Evolutionary conservation across 345 rosid genomes (phyloP), one percentile per base, ranked within the genome.

Genomic region (Melaleuca quinquenervia): DNA sequence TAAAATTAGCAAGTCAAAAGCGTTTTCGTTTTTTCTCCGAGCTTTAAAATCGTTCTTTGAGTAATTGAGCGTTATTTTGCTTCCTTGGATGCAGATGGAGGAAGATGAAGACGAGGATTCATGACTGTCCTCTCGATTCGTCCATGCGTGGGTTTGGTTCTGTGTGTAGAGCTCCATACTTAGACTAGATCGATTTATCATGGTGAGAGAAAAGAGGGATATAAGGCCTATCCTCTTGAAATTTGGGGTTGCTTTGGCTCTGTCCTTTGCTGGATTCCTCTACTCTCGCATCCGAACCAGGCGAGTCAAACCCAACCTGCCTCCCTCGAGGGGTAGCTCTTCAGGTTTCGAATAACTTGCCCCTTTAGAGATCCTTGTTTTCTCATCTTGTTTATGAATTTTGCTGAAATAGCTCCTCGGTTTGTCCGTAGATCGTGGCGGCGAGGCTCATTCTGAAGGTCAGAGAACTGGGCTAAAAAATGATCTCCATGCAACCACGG

Each of bases 191-290:
- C 22, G 83, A 27, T 82, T 44, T 16, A 83, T 15, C 6, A 58
- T 84, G 70, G 62, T 56, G 76, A 27, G 49, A 54, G 85, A 58
- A 53, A 44, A 55, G 44, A 87, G 87, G 85, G 93, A 91, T 82
- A 52, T 97, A 55, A 94, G 87, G 85, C 89, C 94, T n/a, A 24
- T 93, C 76, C 84, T 95, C 83, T 55, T 94, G 84, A 91, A 92
- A 86, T 44, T 96, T 84, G 98, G 98, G 84, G 92, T 93, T 51
- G 99, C 93, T 53, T 52, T 97, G 3, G 93, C 94, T 36, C 87
- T 97, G 52, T 95, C 98, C 80, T 86, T 94, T 50, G 97, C 96
- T n/a, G 98, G 96, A 44, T 88, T 96, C 86, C 84, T 96, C 85
- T 91, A 84, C 90, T 90, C 95, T 83, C 94, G 95, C 52, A 82